Evolutionary conservation across 805 yeast species (phyloP), one percentile per base, ranked within the genome.

Genomic region (Wickerhamiella siamensis): DNA sequence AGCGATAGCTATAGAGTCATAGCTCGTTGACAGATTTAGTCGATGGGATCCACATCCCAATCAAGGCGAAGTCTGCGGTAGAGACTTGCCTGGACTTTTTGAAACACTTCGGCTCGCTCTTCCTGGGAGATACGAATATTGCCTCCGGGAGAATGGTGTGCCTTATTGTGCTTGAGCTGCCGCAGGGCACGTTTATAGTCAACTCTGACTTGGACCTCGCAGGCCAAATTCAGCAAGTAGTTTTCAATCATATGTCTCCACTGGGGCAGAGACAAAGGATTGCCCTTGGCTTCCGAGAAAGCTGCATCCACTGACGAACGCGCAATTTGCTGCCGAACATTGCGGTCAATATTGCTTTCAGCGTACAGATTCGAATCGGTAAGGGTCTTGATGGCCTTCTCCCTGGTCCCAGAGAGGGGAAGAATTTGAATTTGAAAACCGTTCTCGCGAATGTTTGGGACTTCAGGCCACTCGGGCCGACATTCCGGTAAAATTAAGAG

Each of bases 221-320:
- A 79, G 3, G 75, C 82, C 24, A 78, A 62, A 52, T 75, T 76
- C 31, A 78, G 57, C 31, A 77, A 51, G 51, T 72, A 80, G 58
- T 78, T 79, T 48, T 80, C 88, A 44, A 80, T 75, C 21, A 80
- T 70, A 52, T 78, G 76, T 49, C 87, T 64, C 83, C 86, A 79
- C 55, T 79, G 82, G 20, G 74, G 71, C 47, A 70, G 66, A 4
- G 71, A 61, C n/a, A 72, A 53, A 36, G 37, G 33, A 14, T 35
- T 36, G n/a, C 51, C 44, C 17, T 45, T 40, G 12, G 57, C 51
- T 24, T 24, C 29, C 10, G 29, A 6, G 12, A 8, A 24, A 0
- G 80, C 79, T 12, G 76, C 67, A 40, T 65, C 61, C 5, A 79
- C 72, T 2, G 82, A 76, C 54, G 71, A 76, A 45, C 61, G 62